Conservation (phyloP, 2,329 filamentous ascomycete genomes). For the Parastagonospora avenae region DNA sequence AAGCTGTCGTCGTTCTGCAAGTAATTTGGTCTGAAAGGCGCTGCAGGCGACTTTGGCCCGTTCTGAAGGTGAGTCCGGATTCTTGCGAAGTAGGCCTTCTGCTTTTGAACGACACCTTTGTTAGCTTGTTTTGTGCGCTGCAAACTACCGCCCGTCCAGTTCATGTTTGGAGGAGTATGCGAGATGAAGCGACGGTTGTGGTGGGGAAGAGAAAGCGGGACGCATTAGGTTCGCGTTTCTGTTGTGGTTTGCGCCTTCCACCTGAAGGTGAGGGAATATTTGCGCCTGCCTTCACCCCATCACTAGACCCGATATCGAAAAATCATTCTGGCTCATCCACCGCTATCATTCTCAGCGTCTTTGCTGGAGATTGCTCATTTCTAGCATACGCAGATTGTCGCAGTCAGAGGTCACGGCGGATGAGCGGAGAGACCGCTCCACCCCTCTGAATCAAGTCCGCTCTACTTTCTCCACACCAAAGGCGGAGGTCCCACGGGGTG, state of each 20-base stretch:
- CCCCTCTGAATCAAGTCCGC: conserved; percentile 9
- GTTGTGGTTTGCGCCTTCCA: conserved; percentile 11
- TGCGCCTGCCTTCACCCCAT: background rate
- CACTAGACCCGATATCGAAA: background rate
- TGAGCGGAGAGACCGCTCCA: conserved; percentile 10
- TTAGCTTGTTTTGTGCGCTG: conserved; percentile 46
- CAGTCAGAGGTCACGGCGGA: background rate
- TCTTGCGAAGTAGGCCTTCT: conserved; percentile 55
- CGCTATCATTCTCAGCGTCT: background rate
- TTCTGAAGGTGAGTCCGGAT: conserved; percentile 42
- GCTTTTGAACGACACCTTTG: conserved; percentile 45
- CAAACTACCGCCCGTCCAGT: conserved; percentile 56
- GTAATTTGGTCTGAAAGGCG: conserved; percentile 33
- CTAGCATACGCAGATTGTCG: background rate
- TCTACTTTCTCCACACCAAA: conserved; percentile 14
- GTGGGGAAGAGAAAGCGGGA: background rate
- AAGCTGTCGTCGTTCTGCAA: conserved; percentile 15
- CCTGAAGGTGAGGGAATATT: background rate
- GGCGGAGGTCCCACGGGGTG: conserved; percentile 14
- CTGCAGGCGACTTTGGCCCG: conserved; percentile 8
- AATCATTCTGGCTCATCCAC: no score
- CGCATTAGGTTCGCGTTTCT: background rate
- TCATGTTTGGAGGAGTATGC: conserved; percentile 41
- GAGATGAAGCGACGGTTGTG: background rate
- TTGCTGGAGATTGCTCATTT: background rate